Evolutionary conservation across 2,329 filamentous ascomycete genomes (phyloP).

Genomic region (Verticillium nonalfalfae): DNA sequence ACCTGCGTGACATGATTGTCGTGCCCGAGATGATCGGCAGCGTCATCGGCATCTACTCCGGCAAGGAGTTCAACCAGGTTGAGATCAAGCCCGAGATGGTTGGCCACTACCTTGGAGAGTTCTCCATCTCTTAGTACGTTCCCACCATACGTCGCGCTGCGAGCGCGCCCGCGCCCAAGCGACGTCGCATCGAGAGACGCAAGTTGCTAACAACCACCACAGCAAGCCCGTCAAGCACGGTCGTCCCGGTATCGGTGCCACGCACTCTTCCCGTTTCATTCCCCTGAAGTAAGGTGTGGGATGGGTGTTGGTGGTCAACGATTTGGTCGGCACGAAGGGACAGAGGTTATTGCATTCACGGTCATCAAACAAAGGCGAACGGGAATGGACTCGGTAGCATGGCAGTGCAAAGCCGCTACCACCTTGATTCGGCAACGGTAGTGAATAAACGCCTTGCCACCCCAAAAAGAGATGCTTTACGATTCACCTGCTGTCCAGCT

Average conservation of each 20-base stretch:
- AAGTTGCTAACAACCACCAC: slow-evolving; percentile 40
- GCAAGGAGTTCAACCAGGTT: slow-evolving; percentile 99
- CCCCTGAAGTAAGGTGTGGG: slow-evolving; percentile 86
- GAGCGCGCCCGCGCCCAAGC: no score
- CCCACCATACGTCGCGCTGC: not conserved
- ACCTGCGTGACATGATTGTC: slow-evolving; percentile 99
- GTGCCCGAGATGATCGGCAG: slow-evolving; percentile 99
- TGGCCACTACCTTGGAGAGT: slow-evolving; percentile 98
- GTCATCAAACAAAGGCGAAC: slow-evolving; percentile 45
- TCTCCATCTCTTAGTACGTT: slow-evolving; percentile 99
- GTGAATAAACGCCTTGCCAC: slow-evolving; percentile 15
- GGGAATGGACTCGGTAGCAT: slow-evolving; percentile 48
- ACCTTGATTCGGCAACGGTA: slow-evolving; percentile 14
- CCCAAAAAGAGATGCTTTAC: slow-evolving; percentile 6
- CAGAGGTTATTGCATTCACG: slow-evolving; percentile 49
- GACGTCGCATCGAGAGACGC: not conserved
- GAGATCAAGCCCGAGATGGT: slow-evolving; percentile 99
- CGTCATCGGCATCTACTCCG: slow-evolving; percentile 98
- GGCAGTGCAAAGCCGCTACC: slow-evolving; percentile 15
- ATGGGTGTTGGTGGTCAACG: slow-evolving; percentile 13
- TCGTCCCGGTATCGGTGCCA: slow-evolving; percentile 99
- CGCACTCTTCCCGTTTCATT: slow-evolving; percentile 99
- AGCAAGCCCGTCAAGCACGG: slow-evolving; percentile 99
- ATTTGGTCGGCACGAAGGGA: slow-evolving; percentile 17
- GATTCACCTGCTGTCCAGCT: not conserved